These are phyloP conservation scores for Truncatella angustata DNA, from an alignment of 2,329 filamentous ascomycete genomes.

Conservation along the genomic window DNA sequence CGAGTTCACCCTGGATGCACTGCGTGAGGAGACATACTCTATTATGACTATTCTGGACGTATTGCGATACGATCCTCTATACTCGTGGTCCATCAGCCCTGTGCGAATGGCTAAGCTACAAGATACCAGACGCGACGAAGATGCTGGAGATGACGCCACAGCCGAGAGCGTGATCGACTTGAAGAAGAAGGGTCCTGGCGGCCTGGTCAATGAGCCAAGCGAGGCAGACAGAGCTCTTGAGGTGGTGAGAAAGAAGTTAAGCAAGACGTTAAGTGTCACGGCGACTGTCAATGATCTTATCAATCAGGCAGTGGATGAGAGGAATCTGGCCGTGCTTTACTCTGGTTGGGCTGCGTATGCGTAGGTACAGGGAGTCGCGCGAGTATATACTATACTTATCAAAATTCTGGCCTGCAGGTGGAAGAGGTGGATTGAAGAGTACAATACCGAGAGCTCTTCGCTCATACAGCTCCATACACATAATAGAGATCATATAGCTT, in stretches of 20 bases:
- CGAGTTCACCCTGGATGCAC: constrained; percentile 91
- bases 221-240: constrained; percentile 91
- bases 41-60: constrained; percentile 99
- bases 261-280: constrained; percentile 88
- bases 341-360: constrained; percentile 44
- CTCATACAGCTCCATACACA: too few relatives aligned
- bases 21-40: constrained; percentile 91
- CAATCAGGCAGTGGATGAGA: constrained; percentile 90
- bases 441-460: too few relatives aligned
- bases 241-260: constrained; percentile 93
- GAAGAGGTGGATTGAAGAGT: neutral
- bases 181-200: constrained; percentile 30
- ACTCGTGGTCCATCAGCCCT: constrained; percentile 88
- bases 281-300: constrained; percentile 97
- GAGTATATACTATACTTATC: neutral
- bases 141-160: constrained; percentile 30
- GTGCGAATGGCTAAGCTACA: constrained; percentile 64
- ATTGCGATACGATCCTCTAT: constrained; percentile 93
- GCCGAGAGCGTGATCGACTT: constrained; percentile 37
- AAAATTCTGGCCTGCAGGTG: neutral
- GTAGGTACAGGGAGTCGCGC: too few relatives aligned
- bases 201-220: constrained; percentile 53
- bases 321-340: constrained; percentile 88
- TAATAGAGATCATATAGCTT: too few relatives aligned
- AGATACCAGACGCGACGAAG: constrained; percentile 53